These are phyloP conservation scores for Musa itinerans DNA, from an alignment of 176 grass and related monocot genomes.

Conservation along the genomic window DNA sequence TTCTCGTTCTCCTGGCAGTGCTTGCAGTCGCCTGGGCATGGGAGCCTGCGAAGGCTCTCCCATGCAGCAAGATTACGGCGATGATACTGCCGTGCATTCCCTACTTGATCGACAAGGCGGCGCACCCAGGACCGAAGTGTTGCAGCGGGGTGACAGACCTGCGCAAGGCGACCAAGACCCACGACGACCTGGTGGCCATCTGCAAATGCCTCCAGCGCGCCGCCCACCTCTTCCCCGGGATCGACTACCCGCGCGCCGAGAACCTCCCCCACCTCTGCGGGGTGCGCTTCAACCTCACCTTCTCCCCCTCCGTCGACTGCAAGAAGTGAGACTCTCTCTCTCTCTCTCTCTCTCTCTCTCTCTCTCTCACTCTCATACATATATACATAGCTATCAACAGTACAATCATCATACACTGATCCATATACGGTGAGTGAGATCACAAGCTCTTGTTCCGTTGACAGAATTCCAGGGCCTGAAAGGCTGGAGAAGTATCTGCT, in stretches of 20 bases:
- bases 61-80: constrained; percentile 33
- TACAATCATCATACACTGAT: too few species aligned
- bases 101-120: constrained; percentile 32
- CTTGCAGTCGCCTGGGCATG: too few species aligned
- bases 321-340: background rate
- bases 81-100: constrained; percentile 42
- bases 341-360: too few species aligned
- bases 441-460: too few species aligned
- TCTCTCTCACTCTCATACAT: too few species aligned
- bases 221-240: background rate
- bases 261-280: constrained; percentile 32
- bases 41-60: constrained; percentile 4
- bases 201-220: constrained; percentile 40
- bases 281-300: constrained; percentile 29
- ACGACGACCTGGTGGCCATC: constrained; percentile 27
- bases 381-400: too few species aligned
- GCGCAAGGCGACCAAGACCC: constrained; percentile 26
- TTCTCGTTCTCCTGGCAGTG: too few species aligned
- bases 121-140: constrained; percentile 39
- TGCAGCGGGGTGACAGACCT: constrained; percentile 45
- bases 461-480: too few species aligned
- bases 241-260: background rate
- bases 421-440: too few species aligned
- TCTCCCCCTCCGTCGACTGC: constrained; percentile 44
- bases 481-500: too few species aligned